These are phyloP conservation scores for Silene conica DNA, from an alignment of 148 eudicot genomes.

Conservation along the genomic window DNA sequence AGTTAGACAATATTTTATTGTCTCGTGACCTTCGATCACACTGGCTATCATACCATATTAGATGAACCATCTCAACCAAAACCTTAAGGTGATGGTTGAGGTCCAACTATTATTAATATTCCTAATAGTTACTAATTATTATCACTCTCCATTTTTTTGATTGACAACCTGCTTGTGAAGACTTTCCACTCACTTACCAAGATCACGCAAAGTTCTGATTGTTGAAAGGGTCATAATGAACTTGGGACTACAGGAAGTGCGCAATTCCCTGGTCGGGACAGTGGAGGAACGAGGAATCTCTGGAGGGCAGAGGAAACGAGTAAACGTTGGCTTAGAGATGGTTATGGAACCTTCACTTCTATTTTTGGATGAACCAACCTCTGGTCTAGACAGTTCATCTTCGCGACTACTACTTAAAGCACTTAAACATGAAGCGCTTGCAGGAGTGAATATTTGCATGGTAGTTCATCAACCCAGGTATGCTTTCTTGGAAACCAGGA, in stretches of 20 bases:
- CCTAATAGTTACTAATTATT: neutral
- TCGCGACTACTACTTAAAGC: constrained; percentile 41
- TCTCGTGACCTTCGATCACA: no score
- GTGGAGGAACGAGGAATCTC: constrained; percentile 52
- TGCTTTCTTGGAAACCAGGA: neutral
- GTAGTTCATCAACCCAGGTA: constrained; percentile 58
- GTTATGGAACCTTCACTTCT: constrained; percentile 52
- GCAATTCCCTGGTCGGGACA: constrained; percentile 46
- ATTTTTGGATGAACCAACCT: constrained; percentile 53
- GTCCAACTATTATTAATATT: no score
- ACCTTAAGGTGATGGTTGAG: no score
- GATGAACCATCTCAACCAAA: no score
- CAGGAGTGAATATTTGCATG: constrained; percentile 47
- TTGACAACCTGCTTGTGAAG: constrained; percentile 20
- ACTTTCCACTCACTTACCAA: constrained; percentile 33
- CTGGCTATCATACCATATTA: no score
- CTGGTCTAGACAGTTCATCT: constrained; percentile 51
- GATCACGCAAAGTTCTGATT: constrained; percentile 35
- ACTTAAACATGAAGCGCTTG: constrained; percentile 42
- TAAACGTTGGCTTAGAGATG: constrained; percentile 49
- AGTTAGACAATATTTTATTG: neutral
- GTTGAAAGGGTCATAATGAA: constrained; percentile 46
- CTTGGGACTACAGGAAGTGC: constrained; percentile 44
- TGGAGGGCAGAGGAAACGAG: constrained; percentile 50
- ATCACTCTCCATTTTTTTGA: constrained; percentile 5